Evolutionary conservation across 208 protist genomes (phyloP).

Genomic region (Crithidia acanthocephali): DNA sequence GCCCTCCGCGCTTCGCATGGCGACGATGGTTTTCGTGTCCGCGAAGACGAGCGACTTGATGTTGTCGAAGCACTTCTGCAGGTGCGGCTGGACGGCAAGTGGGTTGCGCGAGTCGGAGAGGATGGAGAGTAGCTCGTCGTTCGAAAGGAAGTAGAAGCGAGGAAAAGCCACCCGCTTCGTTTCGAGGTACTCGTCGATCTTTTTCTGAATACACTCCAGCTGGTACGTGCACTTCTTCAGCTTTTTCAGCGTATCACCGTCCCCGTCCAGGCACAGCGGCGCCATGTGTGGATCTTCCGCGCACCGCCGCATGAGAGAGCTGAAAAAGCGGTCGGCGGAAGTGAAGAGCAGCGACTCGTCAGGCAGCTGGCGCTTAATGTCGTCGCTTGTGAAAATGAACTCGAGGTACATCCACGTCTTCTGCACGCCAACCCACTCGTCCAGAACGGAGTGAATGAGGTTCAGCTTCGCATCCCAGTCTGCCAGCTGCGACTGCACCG

Average conservation of each 20-base stretch:
- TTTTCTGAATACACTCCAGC: constrained; percentile 95
- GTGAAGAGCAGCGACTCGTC: constrained; percentile 90
- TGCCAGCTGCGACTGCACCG: constrained; percentile 62
- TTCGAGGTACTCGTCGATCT: constrained; percentile 96
- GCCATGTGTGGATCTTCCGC: constrained; percentile 84
- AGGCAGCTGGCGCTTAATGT: constrained; percentile 95
- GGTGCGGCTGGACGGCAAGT: constrained; percentile 93
- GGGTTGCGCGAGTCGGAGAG: constrained; percentile 96
- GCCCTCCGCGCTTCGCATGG: constrained; percentile 90
- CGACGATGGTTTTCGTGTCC: constrained; percentile 78
- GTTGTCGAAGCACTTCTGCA: constrained; percentile 97
- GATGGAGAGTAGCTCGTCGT: constrained; percentile 98
- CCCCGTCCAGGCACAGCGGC: constrained; percentile 68
- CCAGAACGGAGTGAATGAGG: constrained; percentile 82
- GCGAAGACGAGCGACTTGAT: constrained; percentile 89
- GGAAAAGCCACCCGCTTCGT: constrained; percentile 96
- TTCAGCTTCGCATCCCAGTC: constrained; percentile 88
- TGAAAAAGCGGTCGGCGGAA: constrained; percentile 90
- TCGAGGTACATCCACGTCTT: constrained; percentile 98
- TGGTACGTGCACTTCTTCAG: constrained; percentile 86
- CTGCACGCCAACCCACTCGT: constrained; percentile 95
- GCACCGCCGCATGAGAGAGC: constrained; percentile 83
- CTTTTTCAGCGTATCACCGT: constrained; percentile 78
- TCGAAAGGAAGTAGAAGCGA: constrained; percentile 97
- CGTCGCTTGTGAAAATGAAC: constrained; percentile 97